phyloP scores from a whole-genome alignment of 305 asterid genomes.

The Rubia occidens region DNA sequence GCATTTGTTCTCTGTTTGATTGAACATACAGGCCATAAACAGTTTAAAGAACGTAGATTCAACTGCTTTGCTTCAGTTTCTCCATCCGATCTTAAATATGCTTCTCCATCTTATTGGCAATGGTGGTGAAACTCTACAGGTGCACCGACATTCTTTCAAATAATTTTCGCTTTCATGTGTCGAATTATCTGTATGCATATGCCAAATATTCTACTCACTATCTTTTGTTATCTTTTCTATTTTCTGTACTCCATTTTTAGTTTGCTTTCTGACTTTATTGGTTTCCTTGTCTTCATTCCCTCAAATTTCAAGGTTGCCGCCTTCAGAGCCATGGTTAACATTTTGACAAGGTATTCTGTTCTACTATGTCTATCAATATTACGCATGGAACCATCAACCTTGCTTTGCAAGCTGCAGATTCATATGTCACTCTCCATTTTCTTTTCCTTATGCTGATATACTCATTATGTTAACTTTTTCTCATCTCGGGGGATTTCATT shows the following conservation, averaged over 20 bases:
- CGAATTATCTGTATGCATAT: not conserved
- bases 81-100: constrained; percentile 94
- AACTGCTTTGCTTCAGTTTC: constrained; percentile 95
- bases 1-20: constrained; percentile 14
- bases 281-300: constrained; percentile 14
- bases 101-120: constrained; percentile 99
- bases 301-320: constrained; percentile 79
- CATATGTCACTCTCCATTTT: not conserved
- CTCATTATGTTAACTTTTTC: not conserved
- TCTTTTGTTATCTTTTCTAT: not conserved
- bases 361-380: not conserved
- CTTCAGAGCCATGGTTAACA: constrained; percentile 99
- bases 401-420: not conserved
- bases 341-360: constrained; percentile 72
- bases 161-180: not conserved
- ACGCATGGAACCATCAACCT: not conserved
- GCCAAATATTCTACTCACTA: constrained; percentile 5
- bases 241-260: constrained; percentile 13
- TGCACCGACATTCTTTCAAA: constrained; percentile 18
- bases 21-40: constrained; percentile 77
- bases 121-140: constrained; percentile 99
- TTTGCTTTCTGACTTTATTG: constrained; percentile 10
- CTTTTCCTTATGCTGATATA: not conserved
- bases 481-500: constrained; percentile 19
- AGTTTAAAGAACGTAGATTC: constrained; percentile 98